These are phyloP conservation scores for Blastobotrys raffinosifermentans DNA, from an alignment of 1,139 yeast species.

Conservation along the genomic window DNA sequence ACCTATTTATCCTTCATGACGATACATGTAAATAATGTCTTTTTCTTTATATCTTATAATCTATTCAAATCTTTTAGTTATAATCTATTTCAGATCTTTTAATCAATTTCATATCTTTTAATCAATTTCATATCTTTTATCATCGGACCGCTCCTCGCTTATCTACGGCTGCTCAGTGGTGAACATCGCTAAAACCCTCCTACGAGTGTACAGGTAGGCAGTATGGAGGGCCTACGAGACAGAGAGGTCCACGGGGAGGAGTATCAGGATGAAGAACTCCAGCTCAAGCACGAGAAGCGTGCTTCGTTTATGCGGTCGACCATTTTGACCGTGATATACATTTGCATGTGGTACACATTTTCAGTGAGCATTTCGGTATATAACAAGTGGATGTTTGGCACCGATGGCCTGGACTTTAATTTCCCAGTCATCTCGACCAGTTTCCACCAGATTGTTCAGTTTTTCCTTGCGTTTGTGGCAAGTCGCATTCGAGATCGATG, in stretches of 20 bases:
- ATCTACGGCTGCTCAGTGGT: too few species aligned
- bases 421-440: conserved; percentile 83
- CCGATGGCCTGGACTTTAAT: conserved; percentile 59
- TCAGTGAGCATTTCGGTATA: conserved; percentile 78
- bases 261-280: conserved; percentile 2
- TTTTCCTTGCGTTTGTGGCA: conserved; percentile 19
- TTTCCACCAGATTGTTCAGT: conserved; percentile 71
- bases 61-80: too few species aligned
- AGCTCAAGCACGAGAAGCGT: conserved; percentile 7
- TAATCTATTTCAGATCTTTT: too few species aligned
- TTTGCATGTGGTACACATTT: conserved; percentile 37
- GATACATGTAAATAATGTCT: too few species aligned
- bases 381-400: conserved; percentile 96
- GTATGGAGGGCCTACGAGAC: conserved; percentile 8
- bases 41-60: too few species aligned
- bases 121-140: too few species aligned
- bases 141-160: too few species aligned
- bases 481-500: conserved; percentile 8
- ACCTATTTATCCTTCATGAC: too few species aligned
- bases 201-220: too few species aligned
- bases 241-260: conserved; percentile 5
- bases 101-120: too few species aligned
- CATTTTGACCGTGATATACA: conserved; percentile 11
- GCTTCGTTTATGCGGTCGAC: conserved; percentile 5
- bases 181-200: too few species aligned